These are phyloP conservation scores for Pseudomassariella vexata DNA, from an alignment of 2,329 filamentous ascomycete genomes.

Conservation along the genomic window DNA sequence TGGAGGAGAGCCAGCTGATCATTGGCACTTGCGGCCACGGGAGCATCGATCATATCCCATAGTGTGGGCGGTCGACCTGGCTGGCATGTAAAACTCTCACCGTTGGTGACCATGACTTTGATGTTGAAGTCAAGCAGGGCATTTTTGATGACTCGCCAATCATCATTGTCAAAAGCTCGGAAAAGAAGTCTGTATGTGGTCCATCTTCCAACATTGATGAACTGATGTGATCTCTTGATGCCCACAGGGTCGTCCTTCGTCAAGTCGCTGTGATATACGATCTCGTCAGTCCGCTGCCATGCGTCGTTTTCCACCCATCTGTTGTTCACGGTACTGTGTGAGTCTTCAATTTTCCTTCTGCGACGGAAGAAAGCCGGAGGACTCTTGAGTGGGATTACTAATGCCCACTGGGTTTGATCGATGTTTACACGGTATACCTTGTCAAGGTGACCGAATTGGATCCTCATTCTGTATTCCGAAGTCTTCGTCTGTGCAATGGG, in stretches of 20 bases:
- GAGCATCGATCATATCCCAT: constrained; percentile 34
- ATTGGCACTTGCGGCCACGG: constrained; percentile 8
- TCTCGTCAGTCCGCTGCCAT: constrained; percentile 45
- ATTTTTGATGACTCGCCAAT: constrained; percentile 37
- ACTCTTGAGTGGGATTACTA: constrained; percentile 42
- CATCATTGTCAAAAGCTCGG: constrained; percentile 16
- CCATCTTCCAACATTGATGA: constrained; percentile 52
- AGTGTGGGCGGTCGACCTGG: constrained; percentile 27
- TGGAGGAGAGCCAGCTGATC: constrained; percentile 23
- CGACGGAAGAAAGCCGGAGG: constrained; percentile 45
- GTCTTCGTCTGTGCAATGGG: constrained; percentile 8
- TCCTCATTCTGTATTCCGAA: constrained; percentile 31
- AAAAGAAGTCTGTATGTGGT: constrained; percentile 47
- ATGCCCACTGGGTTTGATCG: constrained; percentile 23
- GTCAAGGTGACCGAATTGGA: constrained; percentile 41
- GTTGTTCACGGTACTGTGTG: constrained; percentile 23
- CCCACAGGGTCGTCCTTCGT: constrained; percentile 30
- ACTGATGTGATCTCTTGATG: constrained; percentile 29
- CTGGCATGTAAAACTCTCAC: constrained; percentile 32
- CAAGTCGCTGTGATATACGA: constrained; percentile 29
- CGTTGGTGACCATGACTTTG: constrained; percentile 32
- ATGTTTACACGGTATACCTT: constrained; percentile 32
- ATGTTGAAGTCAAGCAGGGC: constrained; percentile 72
- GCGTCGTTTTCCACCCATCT: constrained; percentile 35
- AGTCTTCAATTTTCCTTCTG: constrained; percentile 21